These are phyloP conservation scores for Rhizopogon roseolus DNA, from an alignment of 768 basidiomycete genomes.

Conservation along the genomic window DNA sequence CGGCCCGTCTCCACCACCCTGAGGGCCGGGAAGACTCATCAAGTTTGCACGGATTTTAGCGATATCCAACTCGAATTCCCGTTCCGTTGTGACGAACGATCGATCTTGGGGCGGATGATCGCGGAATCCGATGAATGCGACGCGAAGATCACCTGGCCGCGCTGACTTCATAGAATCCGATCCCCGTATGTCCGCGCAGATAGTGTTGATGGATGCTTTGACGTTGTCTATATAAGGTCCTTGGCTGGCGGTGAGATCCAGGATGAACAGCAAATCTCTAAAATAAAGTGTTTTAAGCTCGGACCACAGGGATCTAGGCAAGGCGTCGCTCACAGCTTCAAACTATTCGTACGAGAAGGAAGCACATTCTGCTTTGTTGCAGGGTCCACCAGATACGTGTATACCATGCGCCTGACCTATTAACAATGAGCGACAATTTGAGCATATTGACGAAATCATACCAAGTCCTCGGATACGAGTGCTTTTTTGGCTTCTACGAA, in stretches of 20 bases:
- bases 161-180: conserved; percentile 37
- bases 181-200: conserved; percentile 30
- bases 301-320: no score
- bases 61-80: conserved; percentile 38
- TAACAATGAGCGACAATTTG: neutral
- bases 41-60: conserved; percentile 31
- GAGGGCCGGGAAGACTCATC: conserved; percentile 27
- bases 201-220: conserved; percentile 9
- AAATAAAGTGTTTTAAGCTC: neutral
- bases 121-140: conserved; percentile 46
- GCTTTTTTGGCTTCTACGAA: neutral
- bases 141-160: conserved; percentile 33
- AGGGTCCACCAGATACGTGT: neutral
- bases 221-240: conserved; percentile 29
- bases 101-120: conserved; percentile 47
- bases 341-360: neutral
- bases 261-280: conserved; percentile 44
- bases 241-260: conserved; percentile 48
- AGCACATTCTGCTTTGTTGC: neutral
- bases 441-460: neutral
- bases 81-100: conserved; percentile 39
- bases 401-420: neutral
- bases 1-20: conserved; percentile 42
- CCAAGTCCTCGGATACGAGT: neutral
- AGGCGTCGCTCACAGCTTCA: conserved; percentile 1